Evolutionary conservation across 805 yeast species (phyloP).

Genomic region (Wickerhamiella australiensis): DNA sequence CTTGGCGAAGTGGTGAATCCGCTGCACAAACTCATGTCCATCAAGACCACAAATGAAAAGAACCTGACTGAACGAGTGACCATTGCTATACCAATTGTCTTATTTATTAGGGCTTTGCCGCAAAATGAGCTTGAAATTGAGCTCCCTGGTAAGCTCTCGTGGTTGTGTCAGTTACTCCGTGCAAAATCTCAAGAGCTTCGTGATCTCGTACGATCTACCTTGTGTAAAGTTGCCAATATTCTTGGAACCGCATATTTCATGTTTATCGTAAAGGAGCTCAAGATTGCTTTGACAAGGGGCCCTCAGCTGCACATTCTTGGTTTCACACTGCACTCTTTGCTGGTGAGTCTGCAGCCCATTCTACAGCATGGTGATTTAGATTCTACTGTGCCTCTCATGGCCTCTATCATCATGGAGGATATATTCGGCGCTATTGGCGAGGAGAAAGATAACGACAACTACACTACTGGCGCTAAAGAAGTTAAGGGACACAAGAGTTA

Average conservation of each 20-base stretch:
- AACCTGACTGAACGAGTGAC: constrained; percentile 66
- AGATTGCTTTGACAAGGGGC: constrained; percentile 69
- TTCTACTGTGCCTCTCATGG: constrained; percentile 43
- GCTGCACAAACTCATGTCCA: constrained; percentile 41
- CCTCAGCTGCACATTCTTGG: constrained; percentile 90
- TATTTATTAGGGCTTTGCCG: constrained; percentile 51
- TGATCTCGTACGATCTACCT: constrained; percentile 67
- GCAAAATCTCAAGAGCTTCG: constrained; percentile 78
- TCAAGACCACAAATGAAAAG: constrained; percentile 53
- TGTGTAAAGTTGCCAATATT: constrained; percentile 49
- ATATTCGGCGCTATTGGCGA: constrained; percentile 83
- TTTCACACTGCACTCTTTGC: constrained; percentile 65
- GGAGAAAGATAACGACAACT: constrained; percentile 91
- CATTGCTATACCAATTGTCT: constrained; percentile 66
- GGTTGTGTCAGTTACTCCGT: constrained; percentile 78
- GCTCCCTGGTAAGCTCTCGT: constrained; percentile 73
- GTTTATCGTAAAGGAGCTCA: constrained; percentile 67
- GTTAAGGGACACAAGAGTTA: constrained; percentile 79
- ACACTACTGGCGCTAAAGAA: constrained; percentile 74
- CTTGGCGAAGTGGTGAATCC: constrained; percentile 49
- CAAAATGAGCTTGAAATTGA: constrained; percentile 42
- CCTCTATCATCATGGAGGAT: constrained; percentile 78
- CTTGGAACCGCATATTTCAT: constrained; percentile 65
- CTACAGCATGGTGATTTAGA: constrained; percentile 59
- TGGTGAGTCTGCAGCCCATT: constrained; percentile 39